A percentile compares a stretch with the other conserved stretches of the same genome.
These are phyloP conservation scores for Dendrobium nobile DNA, from an alignment of 106 monocot species.

Conservation along the genomic window DNA sequence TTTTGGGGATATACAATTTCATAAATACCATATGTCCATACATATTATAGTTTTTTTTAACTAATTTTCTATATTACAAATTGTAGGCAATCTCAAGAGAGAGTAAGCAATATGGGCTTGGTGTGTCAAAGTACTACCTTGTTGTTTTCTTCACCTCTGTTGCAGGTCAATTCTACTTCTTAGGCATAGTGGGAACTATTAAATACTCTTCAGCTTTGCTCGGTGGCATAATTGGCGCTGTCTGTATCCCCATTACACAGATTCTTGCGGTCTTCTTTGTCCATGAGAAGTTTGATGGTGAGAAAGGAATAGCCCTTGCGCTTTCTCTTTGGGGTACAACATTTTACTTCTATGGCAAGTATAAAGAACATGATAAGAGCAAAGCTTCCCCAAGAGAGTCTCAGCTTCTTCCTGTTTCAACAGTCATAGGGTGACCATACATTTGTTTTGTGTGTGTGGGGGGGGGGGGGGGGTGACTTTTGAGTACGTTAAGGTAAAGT, in stretches of 20 bases:
- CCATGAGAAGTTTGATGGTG: constrained; percentile 32
- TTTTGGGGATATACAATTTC: too few species aligned
- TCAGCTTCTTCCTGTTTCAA: neutral
- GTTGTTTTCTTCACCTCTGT: constrained; percentile 29
- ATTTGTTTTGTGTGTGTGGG: too few species aligned
- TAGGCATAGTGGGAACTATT: constrained; percentile 56
- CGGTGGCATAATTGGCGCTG: constrained; percentile 42
- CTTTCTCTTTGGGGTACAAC: constrained; percentile 51
- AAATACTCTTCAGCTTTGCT: constrained; percentile 51
- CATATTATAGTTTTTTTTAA: too few species aligned
- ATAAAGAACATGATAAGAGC: constrained; percentile 13
- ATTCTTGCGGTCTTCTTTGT: constrained; percentile 41
- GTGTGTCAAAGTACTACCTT: constrained; percentile 47
- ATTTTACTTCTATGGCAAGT: constrained; percentile 54
- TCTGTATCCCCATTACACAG: constrained; percentile 53
- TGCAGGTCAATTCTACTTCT: constrained; percentile 42
- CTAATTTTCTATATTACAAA: too few species aligned
- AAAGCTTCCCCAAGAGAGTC: neutral
- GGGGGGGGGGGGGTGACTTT: too few species aligned
- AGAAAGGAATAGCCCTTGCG: constrained; percentile 44
- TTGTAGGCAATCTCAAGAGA: constrained; percentile 48
- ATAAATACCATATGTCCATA: too few species aligned
- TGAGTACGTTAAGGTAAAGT: too few species aligned
- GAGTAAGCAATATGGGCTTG: constrained; percentile 33
- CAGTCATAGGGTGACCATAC: neutral